Conservation (phyloP, 495 filamentous ascomycete species). For the Talaromyces proteolyticus region DNA sequence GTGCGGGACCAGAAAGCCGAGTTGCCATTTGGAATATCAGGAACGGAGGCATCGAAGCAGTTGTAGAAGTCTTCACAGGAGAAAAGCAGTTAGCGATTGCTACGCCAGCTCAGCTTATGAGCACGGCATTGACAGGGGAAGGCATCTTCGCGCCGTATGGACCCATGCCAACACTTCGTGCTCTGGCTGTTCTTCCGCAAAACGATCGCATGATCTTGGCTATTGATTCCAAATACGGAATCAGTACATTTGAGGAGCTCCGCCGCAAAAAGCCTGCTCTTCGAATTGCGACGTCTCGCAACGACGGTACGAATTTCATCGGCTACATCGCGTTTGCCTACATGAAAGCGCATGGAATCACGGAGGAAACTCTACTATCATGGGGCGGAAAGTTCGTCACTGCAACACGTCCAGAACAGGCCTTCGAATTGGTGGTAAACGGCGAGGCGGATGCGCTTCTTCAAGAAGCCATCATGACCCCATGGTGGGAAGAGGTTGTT, state of each 20-base stretch:
- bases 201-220: constrained; percentile 5
- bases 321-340: not conserved
- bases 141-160: constrained; percentile 1
- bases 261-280: constrained; percentile 1
- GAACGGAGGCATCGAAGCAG: not conserved
- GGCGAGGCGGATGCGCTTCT: constrained; percentile 11
- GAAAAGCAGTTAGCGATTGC: constrained; percentile 1
- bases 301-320: constrained; percentile 8
- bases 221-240: not conserved
- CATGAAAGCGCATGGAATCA: constrained; percentile 3
- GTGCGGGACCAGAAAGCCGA: constrained; percentile 5
- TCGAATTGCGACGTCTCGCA: constrained; percentile 3
- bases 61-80: not conserved
- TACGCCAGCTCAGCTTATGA: constrained; percentile 1
- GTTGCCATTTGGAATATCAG: not conserved
- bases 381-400: constrained; percentile 11
- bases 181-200: constrained; percentile 5
- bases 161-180: constrained; percentile 3
- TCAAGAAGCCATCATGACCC: constrained; percentile 17
- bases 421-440: constrained; percentile 2
- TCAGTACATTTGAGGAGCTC: constrained; percentile 1
- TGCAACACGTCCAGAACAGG: constrained; percentile 11
- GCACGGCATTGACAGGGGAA: not conserved
- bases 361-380: not conserved
- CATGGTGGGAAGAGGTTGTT: constrained; percentile 14